phyloP scores from a whole-genome alignment of 2,329 filamentous ascomycete species.

The Colletotrichum australisinense region DNA sequence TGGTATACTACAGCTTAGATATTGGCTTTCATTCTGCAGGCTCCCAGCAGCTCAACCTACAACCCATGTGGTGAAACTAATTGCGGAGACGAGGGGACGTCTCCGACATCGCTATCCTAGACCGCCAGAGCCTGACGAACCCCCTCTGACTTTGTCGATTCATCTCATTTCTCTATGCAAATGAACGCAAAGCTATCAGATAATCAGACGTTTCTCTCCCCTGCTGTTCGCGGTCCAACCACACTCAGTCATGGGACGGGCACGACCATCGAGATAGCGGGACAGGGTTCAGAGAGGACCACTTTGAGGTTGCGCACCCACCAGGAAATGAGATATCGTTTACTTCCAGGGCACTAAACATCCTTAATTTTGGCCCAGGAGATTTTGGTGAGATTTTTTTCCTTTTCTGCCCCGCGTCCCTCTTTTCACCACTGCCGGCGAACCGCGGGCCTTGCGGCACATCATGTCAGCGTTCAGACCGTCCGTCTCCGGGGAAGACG shows the following conservation, averaged over 20 bases:
- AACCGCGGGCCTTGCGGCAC: conserved; percentile 27
- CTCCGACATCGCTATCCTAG: conserved; percentile 23
- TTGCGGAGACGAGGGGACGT: conserved; percentile 1
- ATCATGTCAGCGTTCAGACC: conserved; percentile 13
- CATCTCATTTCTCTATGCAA: background rate
- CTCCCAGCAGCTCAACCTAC: background rate
- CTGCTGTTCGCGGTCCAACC: conserved; percentile 3
- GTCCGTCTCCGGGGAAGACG: conserved; percentile 18
- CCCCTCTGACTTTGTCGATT: background rate
- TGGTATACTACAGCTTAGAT: background rate
- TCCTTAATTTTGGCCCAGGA: conserved; percentile 25
- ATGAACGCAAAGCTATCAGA: conserved; percentile 12
- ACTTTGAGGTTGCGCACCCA: background rate
- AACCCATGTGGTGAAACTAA: conserved; percentile 26
- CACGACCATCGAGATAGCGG: background rate
- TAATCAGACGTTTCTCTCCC: background rate
- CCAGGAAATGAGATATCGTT: conserved; percentile 27
- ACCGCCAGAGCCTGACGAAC: background rate
- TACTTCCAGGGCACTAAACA: conserved; percentile 10
- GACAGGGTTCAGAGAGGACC: background rate
- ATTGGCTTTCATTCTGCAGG: background rate
- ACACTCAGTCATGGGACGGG: background rate
- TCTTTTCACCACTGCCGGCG: conserved; percentile 8
- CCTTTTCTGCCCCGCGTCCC: conserved; percentile 11
- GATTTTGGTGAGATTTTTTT: conserved; percentile 4